These are phyloP conservation scores for Microglena sp. DNA, from an alignment of 139 green algal species.

Conservation along the genomic window DNA sequence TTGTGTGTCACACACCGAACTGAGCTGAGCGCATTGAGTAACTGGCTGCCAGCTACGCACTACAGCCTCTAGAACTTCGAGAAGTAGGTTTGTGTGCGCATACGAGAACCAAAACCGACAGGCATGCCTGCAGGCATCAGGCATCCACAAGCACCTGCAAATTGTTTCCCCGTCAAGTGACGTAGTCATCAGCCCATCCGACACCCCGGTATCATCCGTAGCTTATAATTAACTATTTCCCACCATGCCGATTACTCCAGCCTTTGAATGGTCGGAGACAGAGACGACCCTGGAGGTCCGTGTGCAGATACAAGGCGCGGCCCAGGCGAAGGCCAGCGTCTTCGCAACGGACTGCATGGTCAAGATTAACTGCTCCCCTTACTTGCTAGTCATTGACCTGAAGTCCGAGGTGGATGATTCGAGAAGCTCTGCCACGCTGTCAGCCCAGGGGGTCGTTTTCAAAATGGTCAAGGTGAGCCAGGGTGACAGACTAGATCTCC, in stretches of 20 bases:
- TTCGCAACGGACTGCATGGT: conserved; percentile 45
- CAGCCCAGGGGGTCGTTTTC: conserved; percentile 14
- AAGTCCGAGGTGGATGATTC: conserved; percentile 31
- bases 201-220: no score
- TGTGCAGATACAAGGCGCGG: conserved; percentile 35
- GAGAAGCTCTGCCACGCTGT: background rate
- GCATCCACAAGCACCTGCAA: no score
- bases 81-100: no score
- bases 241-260: conserved; percentile 42
- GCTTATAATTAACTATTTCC: no score
- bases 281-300: conserved; percentile 26
- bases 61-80: no score
- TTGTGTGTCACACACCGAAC: no score
- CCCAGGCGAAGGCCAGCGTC: conserved; percentile 33
- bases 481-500: conserved; percentile 22
- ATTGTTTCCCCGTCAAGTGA: no score
- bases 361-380: conserved; percentile 51
- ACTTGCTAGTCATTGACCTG: conserved; percentile 57
- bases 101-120: no score
- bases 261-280: conserved; percentile 43
- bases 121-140: no score
- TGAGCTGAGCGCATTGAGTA: no score
- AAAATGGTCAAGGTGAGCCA: conserved; percentile 12
- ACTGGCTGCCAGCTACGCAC: no score
- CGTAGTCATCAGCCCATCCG: no score